Evolutionary conservation across 345 rosid species (phyloP), one percentile per base, ranked within the genome.

Genomic region (Garcia nutans): DNA sequence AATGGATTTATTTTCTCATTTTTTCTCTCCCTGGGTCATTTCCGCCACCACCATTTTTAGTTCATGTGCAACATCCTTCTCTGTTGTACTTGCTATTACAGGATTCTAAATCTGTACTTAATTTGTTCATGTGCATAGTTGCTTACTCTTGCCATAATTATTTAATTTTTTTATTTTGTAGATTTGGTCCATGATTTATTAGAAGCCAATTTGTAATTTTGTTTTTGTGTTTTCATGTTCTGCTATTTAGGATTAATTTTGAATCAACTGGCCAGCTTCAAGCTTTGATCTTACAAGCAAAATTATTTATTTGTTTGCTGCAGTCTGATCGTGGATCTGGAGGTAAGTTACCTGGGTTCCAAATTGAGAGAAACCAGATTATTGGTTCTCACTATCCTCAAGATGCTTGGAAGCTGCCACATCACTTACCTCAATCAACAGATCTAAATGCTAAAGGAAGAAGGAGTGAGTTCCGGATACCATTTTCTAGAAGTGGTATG

Each of bases 371-470:
- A 76, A 77, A 71, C 76, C 86, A 78, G 66, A 76, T 70, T 59
- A 41, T 62, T 63, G 84, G 77, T 52, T 73, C 88, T 55, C 72
- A 11, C 20, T 77, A 85, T 78, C 75, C 85, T 82, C 86, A 68
- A 78, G 94, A 88, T 71, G 75, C 81, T 64, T 77, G 88, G 92
- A 88, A 76, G 78, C 68, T 81, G 67, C 76, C 84, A 5, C 81
- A 79, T 62, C 79, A 77, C 76, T 77, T 76, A 20, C 68, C 87
- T 55, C 90, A 79, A 80, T 76, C 87, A 71, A 82, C 91, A 41
- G 82, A 74, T 72, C 82, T 65, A 76, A 86, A 74, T 80, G 76
- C 80, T 24, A 82, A 84, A 75, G 85, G 84, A 81, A 81, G 86
- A 82, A 86, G 81, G 74, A 79, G 81, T 63, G 87, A 92, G 59